Evolutionary conservation across 2,329 filamentous ascomycete genomes (phyloP), one percentile per base, ranked within the genome.

Genomic region (Epichloe glyceriae): DNA sequence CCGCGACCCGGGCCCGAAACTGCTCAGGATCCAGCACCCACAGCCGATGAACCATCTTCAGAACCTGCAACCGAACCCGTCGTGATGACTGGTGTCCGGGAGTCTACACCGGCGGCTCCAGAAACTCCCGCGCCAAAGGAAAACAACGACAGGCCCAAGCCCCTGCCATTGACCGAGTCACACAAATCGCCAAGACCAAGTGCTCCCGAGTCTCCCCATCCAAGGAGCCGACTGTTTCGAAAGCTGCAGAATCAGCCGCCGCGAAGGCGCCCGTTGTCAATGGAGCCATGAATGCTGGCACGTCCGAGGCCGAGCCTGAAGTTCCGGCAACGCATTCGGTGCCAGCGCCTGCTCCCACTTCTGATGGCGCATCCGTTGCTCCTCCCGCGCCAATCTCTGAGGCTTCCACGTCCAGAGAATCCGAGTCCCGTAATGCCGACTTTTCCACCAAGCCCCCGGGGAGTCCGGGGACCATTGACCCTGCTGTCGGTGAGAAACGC

Each of bases 1-100:
- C 66, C 65, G 6, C 56, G 64, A 40, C 67, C 64, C 2, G 67
- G 64, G 53, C 56, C 69, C 37, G 63, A 61, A 30, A 60, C 67
- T 47, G 50, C 60, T 5, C 59, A 61, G 34, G 66, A 67, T 41
- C 50, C 42, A 35, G 40, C 30, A 39, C 33, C 46, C 15, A 4
- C 46, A 15, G 10, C 47, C 17, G 22, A 40, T 4, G 49, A 51
- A 40, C 47, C 57, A 14, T 8, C 50, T 37, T 57, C 61, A 42
- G 61, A 64, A 20, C 50, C 58, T 41, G 53, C 56, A 33, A 57
- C 60, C 26, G 58, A 64, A 34, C 55, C 62, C 1, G 54, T 57
- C 19, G 47, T 62, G 34, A 60, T 60, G 17, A 57, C 56, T 3
- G 63, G 59, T 8, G 53, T 54, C 17, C 44, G 56, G 7, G 61